Evolutionary conservation across 352 stramenopile genomes (phyloP).

Genomic region (Phytopythium litorale): DNA sequence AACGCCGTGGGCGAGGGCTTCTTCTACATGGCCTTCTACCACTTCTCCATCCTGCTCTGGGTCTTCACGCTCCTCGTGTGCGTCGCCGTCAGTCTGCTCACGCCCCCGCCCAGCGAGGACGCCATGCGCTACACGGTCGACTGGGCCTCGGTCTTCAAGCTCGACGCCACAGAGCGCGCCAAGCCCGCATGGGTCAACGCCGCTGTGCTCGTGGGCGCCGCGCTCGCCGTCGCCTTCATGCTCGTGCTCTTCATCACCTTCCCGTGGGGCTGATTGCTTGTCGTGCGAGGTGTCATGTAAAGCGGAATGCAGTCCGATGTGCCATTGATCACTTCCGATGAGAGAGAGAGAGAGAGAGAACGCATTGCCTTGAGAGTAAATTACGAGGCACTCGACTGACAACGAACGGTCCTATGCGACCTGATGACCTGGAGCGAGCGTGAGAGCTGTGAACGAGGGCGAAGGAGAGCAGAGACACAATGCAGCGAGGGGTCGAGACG

Average conservation of each 20-base stretch:
- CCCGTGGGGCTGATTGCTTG: neutral
- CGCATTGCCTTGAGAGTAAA: neutral
- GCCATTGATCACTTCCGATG: neutral
- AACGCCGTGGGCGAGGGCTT: slow-evolving; percentile 40
- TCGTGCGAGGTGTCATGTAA: neutral
- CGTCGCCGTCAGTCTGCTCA: slow-evolving; percentile 47
- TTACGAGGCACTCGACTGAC: neutral
- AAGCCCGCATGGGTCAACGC: slow-evolving; percentile 47
- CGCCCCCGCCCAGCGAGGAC: slow-evolving; percentile 29
- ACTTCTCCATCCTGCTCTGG: slow-evolving; percentile 61
- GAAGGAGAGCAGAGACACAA: neutral
- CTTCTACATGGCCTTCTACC: slow-evolving; percentile 74
- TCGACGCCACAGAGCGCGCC: slow-evolving; percentile 40
- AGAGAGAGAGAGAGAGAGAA: neutral
- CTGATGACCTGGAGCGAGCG: neutral
- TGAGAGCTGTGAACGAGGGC: neutral
- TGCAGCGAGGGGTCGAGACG: neutral
- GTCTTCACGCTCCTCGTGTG: slow-evolving; percentile 40
- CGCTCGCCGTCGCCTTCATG: slow-evolving; percentile 33
- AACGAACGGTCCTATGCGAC: neutral
- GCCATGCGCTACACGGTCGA: slow-evolving; percentile 49
- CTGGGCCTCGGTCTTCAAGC: slow-evolving; percentile 45
- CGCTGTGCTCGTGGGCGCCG: slow-evolving; percentile 4
- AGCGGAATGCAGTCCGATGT: neutral
- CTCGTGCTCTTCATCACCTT: slow-evolving; percentile 41